These are phyloP conservation scores for Apiospora kogelbergensis DNA, from an alignment of 2,329 filamentous ascomycete species.

Conservation along the genomic window DNA sequence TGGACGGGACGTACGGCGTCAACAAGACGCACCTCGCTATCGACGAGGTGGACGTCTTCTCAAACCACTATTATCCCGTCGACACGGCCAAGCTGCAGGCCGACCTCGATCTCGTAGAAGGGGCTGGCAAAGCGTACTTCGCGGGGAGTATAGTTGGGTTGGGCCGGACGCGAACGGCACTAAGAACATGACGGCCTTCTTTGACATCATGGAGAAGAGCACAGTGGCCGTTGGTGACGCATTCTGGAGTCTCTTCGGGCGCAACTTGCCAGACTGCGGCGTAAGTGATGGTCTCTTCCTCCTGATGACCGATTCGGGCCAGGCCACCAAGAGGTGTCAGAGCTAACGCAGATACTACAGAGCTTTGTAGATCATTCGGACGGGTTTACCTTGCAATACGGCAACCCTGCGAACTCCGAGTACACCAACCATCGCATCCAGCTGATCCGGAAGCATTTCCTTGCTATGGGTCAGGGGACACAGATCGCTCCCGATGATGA, in stretches of 20 bases:
- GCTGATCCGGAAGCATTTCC: slow-evolving; percentile 43
- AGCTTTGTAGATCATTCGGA: slow-evolving; percentile 44
- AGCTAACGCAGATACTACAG: slow-evolving; percentile 21
- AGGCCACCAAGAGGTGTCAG: no score
- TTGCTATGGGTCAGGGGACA: slow-evolving; percentile 34
- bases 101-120: slow-evolving; percentile 37
- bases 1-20: slow-evolving; percentile 50
- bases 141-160: slow-evolving; percentile 49
- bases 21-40: slow-evolving; percentile 43
- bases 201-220: slow-evolving; percentile 38
- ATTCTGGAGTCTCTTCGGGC: slow-evolving; percentile 48
- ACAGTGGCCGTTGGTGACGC: slow-evolving; percentile 39
- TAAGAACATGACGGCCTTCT: slow-evolving; percentile 39
- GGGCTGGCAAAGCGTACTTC: slow-evolving; percentile 39
- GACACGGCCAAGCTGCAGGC: slow-evolving; percentile 37
- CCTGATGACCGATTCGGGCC: neutral
- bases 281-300: slow-evolving; percentile 27
- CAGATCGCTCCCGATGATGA: slow-evolving; percentile 32
- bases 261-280: slow-evolving; percentile 42
- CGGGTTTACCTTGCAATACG: slow-evolving; percentile 45
- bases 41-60: slow-evolving; percentile 45
- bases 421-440: slow-evolving; percentile 37
- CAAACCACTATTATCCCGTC: slow-evolving; percentile 47
- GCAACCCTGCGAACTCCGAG: slow-evolving; percentile 40
- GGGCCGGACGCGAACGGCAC: slow-evolving; percentile 25